These are phyloP conservation scores for Agastache rugosa DNA, from an alignment of 257 asterid genomes.

Conservation along the genomic window DNA sequence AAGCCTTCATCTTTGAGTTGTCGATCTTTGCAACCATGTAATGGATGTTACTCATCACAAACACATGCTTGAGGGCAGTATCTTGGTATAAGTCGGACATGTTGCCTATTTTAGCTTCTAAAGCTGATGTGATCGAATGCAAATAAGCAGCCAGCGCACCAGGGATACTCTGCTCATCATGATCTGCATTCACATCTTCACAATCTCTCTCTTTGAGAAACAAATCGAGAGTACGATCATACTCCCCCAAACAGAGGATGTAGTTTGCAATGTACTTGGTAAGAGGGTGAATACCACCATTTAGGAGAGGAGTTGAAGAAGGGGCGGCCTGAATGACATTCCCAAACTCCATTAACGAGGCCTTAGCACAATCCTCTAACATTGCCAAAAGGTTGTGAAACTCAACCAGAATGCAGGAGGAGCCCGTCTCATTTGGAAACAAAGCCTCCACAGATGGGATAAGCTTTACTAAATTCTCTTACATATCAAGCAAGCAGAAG, in stretches of 20 bases:
- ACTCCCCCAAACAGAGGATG: neutral
- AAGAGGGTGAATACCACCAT: neutral
- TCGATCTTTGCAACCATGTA: neutral
- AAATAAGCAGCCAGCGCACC: neutral
- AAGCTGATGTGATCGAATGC: neutral
- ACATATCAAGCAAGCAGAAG: neutral
- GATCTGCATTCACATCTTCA: neutral
- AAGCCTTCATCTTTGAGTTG: neutral
- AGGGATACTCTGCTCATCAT: neutral
- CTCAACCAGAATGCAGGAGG: neutral
- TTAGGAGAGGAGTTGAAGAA: neutral
- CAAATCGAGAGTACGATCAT: neutral
- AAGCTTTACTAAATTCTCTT: neutral
- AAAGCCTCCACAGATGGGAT: neutral
- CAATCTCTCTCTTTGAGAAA: neutral
- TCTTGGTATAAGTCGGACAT: neutral
- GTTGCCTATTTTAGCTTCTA: neutral
- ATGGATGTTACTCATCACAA: neutral
- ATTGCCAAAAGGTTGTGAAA: neutral
- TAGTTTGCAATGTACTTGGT: neutral
- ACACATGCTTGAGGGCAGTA: neutral
- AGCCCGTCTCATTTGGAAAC: neutral
- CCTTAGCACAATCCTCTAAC: neutral
- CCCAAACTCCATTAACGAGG: neutral
- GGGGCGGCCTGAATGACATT: neutral